Evolutionary conservation across 371 early-diverging fungal species (phyloP).

Genomic region (Rhizomucor miehei): DNA sequence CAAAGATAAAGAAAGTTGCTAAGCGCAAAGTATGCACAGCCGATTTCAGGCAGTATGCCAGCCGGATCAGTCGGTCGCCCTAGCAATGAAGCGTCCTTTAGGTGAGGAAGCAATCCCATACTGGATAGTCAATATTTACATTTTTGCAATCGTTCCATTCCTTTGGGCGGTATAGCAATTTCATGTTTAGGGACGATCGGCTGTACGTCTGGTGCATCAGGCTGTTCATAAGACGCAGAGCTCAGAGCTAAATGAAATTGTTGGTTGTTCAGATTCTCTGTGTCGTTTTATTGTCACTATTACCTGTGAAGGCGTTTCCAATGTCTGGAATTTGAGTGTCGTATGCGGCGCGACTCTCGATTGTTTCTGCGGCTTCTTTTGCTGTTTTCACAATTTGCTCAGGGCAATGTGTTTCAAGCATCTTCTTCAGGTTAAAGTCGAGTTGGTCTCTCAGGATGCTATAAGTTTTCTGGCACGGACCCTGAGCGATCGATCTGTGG

Average conservation of each 20-base stretch:
- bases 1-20: conserved; percentile 85
- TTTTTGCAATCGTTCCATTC: conserved; percentile 17
- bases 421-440: too few relatives aligned
- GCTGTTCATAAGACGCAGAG: conserved; percentile 7
- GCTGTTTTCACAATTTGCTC: conserved; percentile 14
- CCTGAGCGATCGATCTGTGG: too few relatives aligned
- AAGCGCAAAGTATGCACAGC: conserved; percentile 87
- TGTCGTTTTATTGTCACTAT: not conserved
- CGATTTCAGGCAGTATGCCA: conserved; percentile 68
- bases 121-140: conserved; percentile 4
- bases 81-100: not conserved
- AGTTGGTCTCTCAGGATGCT: too few relatives aligned
- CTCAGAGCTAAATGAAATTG: conserved; percentile 6
- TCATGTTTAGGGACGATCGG: conserved; percentile 12
- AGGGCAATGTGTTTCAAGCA: conserved; percentile 3
- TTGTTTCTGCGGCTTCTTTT: conserved; percentile 10
- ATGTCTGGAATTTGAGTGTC: conserved; percentile 12
- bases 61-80: conserved; percentile 24
- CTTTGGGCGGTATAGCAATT: conserved; percentile 18
- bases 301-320: conserved; percentile 16
- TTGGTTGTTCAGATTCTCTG: not conserved
- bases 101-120: too few relatives aligned
- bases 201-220: conserved; percentile 6
- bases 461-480: too few relatives aligned
- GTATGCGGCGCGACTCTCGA: conserved; percentile 5